phyloP scores from a whole-genome alignment of 1,284 basidiomycete genomes.

The Ustilago shanxiensis region DNA sequence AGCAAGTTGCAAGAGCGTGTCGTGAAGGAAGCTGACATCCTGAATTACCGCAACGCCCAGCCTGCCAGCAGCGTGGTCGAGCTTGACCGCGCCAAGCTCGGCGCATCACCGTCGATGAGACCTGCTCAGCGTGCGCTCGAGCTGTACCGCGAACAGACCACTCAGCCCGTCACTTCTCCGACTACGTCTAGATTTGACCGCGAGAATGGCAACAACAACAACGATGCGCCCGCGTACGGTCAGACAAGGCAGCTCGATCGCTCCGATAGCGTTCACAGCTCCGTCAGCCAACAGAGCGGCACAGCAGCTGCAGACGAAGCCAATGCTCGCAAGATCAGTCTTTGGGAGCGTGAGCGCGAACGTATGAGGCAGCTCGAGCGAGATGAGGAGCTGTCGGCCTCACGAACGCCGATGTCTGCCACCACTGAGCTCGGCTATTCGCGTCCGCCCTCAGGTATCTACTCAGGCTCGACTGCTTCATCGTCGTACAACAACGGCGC shows the following conservation, averaged over 20 bases:
- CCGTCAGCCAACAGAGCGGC: constrained; percentile 16
- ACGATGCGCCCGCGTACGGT: neutral
- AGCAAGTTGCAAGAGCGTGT: constrained; percentile 11
- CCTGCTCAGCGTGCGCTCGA: constrained; percentile 51
- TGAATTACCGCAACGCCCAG: constrained; percentile 22
- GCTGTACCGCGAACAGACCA: constrained; percentile 32
- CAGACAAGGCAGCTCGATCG: constrained; percentile 1
- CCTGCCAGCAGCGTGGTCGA: constrained; percentile 2
- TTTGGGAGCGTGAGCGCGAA: constrained; percentile 59
- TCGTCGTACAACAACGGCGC: constrained; percentile 20
- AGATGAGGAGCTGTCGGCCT: constrained; percentile 42
- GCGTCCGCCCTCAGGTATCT: constrained; percentile 24
- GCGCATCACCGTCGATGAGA: constrained; percentile 19
- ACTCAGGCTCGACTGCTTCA: constrained; percentile 18
- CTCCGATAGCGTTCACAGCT: constrained; percentile 25
- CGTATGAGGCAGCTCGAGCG: constrained; percentile 48
- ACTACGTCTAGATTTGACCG: constrained; percentile 13
- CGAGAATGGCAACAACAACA: neutral
- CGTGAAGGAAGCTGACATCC: neutral
- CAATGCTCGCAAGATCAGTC: constrained; percentile 40
- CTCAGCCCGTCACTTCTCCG: constrained; percentile 15
- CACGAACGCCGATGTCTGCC: constrained; percentile 15
- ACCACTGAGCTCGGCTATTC: constrained; percentile 9
- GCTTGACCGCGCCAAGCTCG: neutral
- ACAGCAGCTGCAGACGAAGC: constrained; percentile 2